These are phyloP conservation scores for Botrytis elliptica DNA, from an alignment of 2,329 filamentous ascomycete species.

Conservation along the genomic window DNA sequence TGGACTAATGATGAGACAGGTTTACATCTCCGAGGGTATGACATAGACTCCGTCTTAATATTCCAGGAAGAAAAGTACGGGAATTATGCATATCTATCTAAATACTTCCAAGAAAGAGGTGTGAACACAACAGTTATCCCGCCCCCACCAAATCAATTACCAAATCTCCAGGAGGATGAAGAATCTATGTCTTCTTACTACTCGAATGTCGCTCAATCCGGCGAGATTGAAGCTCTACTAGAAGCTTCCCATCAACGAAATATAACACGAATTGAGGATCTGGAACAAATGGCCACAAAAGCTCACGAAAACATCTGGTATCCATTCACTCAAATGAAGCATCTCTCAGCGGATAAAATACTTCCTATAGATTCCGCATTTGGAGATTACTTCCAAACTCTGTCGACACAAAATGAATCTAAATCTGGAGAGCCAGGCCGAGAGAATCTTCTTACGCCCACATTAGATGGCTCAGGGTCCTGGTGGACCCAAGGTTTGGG, in stretches of 20 bases:
- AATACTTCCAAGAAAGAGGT: slow-evolving; percentile 63
- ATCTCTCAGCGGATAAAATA: slow-evolving; percentile 61
- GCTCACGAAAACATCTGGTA: slow-evolving; percentile 76
- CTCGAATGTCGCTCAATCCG: slow-evolving; percentile 43
- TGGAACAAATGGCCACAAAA: slow-evolving; percentile 60
- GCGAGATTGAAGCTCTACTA: slow-evolving; percentile 48
- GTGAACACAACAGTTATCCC: slow-evolving; percentile 58
- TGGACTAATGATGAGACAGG: slow-evolving; percentile 44
- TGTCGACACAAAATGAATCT: slow-evolving; percentile 18
- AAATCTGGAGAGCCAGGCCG: background rate
- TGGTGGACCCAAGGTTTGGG: slow-evolving; percentile 93
- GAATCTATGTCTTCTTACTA: slow-evolving; percentile 66
- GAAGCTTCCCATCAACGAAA: slow-evolving; percentile 54
- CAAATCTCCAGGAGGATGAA: slow-evolving; percentile 47
- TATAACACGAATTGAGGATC: slow-evolving; percentile 51
- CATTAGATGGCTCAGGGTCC: slow-evolving; percentile 80
- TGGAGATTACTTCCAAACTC: slow-evolving; percentile 73
- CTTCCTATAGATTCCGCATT: slow-evolving; percentile 77
- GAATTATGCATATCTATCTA: slow-evolving; percentile 65
- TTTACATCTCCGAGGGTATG: slow-evolving; percentile 73
- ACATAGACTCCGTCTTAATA: slow-evolving; percentile 67
- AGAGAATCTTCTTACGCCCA: slow-evolving; percentile 54
- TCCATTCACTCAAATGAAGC: slow-evolving; percentile 78
- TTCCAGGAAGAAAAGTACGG: slow-evolving; percentile 66
- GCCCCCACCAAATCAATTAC: slow-evolving; percentile 53